phyloP scores from a whole-genome alignment of 768 basidiomycete species.

The Lactifluus piperatus region DNA sequence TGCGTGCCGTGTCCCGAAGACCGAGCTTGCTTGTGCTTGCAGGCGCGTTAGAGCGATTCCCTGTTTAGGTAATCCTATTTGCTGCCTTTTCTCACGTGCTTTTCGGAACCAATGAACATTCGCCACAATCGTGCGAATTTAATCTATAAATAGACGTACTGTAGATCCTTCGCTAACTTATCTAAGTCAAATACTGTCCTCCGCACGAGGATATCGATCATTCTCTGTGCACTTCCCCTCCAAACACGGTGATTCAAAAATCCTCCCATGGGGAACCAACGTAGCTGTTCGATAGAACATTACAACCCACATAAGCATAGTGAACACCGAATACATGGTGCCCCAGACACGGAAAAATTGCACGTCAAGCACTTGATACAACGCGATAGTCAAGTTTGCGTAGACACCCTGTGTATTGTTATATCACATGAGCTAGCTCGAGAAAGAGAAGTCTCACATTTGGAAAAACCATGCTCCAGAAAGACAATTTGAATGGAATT shows the following conservation, averaged over 20 bases:
- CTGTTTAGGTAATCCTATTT: neutral
- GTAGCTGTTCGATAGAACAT: constrained; percentile 38
- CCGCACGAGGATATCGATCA: neutral
- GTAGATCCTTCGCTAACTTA: no score
- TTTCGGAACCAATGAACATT: neutral
- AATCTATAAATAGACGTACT: no score
- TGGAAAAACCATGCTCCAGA: constrained; percentile 67
- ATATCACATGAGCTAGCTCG: neutral
- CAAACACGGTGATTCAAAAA: constrained; percentile 37
- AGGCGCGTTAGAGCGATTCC: neutral
- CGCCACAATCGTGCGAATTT: no score
- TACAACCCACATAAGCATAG: constrained; percentile 44
- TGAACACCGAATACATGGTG: constrained; percentile 41
- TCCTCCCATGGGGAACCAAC: constrained; percentile 28
- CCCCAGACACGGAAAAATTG: constrained; percentile 50
- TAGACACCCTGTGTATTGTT: constrained; percentile 47
- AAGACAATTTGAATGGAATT: constrained; percentile 46
- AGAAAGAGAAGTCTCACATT: constrained; percentile 37
- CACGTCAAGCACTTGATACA: constrained; percentile 43
- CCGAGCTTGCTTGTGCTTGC: neutral
- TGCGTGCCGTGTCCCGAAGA: neutral
- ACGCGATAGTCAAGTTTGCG: constrained; percentile 50
- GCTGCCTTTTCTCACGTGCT: neutral
- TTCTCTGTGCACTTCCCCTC: neutral
- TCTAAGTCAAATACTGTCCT: no score